A percentile compares a stretch with the other conserved stretches of the same genome.
Conservation (phyloP, 345 rosid genomes). For the Aurinia saxatilis region DNA sequence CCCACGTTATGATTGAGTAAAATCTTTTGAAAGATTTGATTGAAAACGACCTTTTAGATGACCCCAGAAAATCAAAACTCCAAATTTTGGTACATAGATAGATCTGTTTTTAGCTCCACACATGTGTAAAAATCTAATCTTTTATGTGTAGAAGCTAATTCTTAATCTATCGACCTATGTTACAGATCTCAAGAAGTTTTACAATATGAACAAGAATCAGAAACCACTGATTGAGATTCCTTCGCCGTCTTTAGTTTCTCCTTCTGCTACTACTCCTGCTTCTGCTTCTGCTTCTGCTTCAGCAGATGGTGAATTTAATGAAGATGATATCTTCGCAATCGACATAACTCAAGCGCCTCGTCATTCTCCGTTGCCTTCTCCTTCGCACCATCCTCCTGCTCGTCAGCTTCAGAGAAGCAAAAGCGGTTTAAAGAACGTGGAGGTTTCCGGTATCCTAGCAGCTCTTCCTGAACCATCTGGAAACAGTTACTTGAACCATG, state of each 20-base stretch:
- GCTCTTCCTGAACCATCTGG: conserved; percentile 51
- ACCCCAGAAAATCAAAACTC: conserved; percentile 1
- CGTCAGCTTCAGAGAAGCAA: conserved; percentile 25
- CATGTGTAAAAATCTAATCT: not conserved
- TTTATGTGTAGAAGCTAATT: not conserved
- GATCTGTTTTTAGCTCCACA: not conserved
- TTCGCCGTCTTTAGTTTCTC: conserved; percentile 10
- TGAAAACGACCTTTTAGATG: no score
- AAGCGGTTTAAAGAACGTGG: conserved; percentile 34
- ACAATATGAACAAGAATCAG: conserved; percentile 9
- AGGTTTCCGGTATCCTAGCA: conserved; percentile 70
- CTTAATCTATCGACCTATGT: no score
- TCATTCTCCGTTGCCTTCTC: conserved; percentile 9
- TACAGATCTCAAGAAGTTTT: conserved; percentile 16
- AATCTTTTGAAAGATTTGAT: conserved; percentile 9
- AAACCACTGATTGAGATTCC: conserved; percentile 11
- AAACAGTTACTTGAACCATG: conserved; percentile 27
- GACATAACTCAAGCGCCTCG: conserved; percentile 38
- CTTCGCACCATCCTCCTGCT: conserved; percentile 16
- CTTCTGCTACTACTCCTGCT: conserved; percentile 25
- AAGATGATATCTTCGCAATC: conserved; percentile 58
- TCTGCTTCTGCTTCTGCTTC: conserved; percentile 22
- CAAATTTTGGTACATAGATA: not conserved
- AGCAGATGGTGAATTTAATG: conserved; percentile 52
- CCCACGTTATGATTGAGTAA: not conserved